Percentiles rank a stretch among this genome's conserved stretches.
Conservation (phyloP, 345 rosid species). For the Lenwebbia sp. region DNA sequence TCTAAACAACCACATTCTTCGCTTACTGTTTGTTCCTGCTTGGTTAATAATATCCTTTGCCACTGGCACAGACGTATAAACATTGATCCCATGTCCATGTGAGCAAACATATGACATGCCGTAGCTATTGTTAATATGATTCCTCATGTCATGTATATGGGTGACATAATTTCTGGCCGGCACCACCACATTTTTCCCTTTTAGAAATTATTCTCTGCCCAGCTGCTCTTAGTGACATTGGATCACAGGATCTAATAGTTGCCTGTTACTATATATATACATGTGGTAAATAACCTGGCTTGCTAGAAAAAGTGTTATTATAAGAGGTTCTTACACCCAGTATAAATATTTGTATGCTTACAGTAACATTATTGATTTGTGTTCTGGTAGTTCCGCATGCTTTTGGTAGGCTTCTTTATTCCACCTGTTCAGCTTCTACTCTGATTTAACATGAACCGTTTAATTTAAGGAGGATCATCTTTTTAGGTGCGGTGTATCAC, state of each 20-base stretch:
- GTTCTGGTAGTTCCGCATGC: not conserved
- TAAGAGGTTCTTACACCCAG: not conserved
- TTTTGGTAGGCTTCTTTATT: not conserved
- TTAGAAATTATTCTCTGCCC: not conserved
- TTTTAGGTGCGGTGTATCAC: conserved; percentile 39
- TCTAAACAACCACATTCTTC: not conserved
- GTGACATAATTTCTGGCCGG: not conserved
- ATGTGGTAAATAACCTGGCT: not conserved
- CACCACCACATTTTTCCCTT: not conserved
- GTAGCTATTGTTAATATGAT: not conserved
- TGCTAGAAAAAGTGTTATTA: not conserved
- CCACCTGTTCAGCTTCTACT: not conserved
- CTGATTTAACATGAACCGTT: not conserved
- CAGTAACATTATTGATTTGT: not conserved
- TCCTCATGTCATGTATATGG: not conserved
- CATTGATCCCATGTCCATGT: not conserved
- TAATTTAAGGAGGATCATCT: conserved; percentile 3
- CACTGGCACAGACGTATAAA: not conserved
- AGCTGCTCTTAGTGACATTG: not conserved
- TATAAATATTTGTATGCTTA: not conserved
- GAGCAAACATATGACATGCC: not conserved
- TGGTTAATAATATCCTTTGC: not conserved
- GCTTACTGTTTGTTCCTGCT: not conserved
- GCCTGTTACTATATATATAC: not conserved
- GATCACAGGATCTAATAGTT: not conserved